These are phyloP conservation scores for Tuber microsphaerosporum DNA, from an alignment of 495 filamentous ascomycete genomes.

Conservation along the genomic window DNA sequence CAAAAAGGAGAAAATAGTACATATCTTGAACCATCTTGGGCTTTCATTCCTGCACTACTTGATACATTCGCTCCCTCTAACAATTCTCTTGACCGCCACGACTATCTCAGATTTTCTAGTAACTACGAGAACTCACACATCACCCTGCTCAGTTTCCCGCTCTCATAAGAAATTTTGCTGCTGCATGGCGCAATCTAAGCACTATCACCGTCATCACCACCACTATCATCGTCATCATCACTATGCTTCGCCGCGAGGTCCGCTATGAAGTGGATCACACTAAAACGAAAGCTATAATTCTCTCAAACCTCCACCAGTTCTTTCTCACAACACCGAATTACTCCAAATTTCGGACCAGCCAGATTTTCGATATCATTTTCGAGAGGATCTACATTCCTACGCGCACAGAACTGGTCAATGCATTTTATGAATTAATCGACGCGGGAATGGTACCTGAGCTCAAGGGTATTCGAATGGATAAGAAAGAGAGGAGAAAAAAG, in stretches of 20 bases:
- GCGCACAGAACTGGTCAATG: not conserved
- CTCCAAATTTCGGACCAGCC: not conserved
- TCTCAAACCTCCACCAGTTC: not conserved
- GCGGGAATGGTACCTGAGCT: slow-evolving; percentile 14
- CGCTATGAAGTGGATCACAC: not conserved
- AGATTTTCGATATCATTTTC: not conserved
- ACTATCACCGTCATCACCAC: not conserved
- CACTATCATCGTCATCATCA: not conserved
- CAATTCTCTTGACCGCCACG: not conserved
- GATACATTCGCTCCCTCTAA: not conserved
- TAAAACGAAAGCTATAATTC: not conserved
- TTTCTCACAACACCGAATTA: not conserved
- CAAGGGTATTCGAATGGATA: slow-evolving; percentile 11
- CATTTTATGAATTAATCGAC: slow-evolving; percentile 25
- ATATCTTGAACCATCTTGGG: not conserved
- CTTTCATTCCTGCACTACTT: not conserved
- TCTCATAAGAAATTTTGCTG: not conserved
- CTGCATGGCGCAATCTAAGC: not conserved
- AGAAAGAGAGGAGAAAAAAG: not conserved
- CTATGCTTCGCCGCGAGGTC: not conserved
- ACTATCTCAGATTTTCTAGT: not conserved
- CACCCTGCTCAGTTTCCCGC: not conserved
- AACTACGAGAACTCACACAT: not conserved
- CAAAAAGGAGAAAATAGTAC: not conserved
- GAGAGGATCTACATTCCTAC: not conserved